A percentile compares a stretch with the other conserved stretches of the same genome.
Evolutionary conservation across 768 basidiomycete species (phyloP).

Genomic region (Mycena sanguinolenta): DNA sequence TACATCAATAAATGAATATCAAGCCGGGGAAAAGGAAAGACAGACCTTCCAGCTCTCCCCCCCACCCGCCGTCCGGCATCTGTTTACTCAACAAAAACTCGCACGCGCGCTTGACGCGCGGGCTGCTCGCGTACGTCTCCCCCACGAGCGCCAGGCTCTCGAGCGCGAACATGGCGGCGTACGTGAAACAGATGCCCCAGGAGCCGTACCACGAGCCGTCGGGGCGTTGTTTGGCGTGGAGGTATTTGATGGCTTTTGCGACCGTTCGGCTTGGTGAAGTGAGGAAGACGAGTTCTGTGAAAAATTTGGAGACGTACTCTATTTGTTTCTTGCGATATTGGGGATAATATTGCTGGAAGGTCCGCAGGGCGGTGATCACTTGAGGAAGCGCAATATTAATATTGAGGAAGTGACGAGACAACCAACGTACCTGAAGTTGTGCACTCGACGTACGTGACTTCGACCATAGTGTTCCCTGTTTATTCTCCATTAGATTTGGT

Average conservation of each 20-base stretch:
- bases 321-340: slow-evolving; percentile 84
- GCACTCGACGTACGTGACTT: slow-evolving; percentile 96
- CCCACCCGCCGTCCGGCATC: slow-evolving; percentile 96
- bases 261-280: slow-evolving; percentile 67
- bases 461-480: slow-evolving; percentile 93
- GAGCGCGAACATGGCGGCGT: slow-evolving; percentile 95
- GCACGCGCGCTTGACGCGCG: slow-evolving; percentile 78
- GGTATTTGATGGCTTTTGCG: slow-evolving; percentile 77
- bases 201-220: slow-evolving; percentile 96
- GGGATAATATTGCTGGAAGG: slow-evolving; percentile 87
- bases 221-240: slow-evolving; percentile 82
- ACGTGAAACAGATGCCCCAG: slow-evolving; percentile 99
- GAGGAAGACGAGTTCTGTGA: slow-evolving; percentile 6
- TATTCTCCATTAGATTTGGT: neutral
- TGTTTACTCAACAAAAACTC: slow-evolving; percentile 88
- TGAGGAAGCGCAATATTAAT: neutral
- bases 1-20: neutral
- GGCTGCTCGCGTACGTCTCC: slow-evolving; percentile 86
- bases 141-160: slow-evolving; percentile 92
- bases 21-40: neutral
- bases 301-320: slow-evolving; percentile 56
- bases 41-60: slow-evolving; percentile 95
- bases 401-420: neutral
- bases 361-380: slow-evolving; percentile 87
- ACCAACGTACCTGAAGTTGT: slow-evolving; percentile 75